These are phyloP conservation scores for Favolaschia claudopus DNA, from an alignment of 768 basidiomycete species.

Conservation along the genomic window DNA sequence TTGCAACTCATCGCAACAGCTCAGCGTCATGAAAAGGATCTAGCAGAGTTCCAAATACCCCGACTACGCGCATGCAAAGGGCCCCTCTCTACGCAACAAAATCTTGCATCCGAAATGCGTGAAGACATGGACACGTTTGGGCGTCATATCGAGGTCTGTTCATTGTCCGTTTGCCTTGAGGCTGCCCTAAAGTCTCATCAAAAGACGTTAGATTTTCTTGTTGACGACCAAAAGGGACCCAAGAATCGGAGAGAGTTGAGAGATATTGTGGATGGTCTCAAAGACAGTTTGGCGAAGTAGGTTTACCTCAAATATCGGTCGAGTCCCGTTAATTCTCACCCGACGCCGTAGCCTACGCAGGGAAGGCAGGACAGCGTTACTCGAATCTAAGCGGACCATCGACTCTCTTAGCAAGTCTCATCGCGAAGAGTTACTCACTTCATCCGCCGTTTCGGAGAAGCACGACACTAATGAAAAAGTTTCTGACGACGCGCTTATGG, in stretches of 20 bases:
- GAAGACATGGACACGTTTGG: slow-evolving; percentile 74
- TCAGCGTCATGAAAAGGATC: slow-evolving; percentile 65
- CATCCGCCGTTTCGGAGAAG: slow-evolving; percentile 58
- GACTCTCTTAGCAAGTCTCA: slow-evolving; percentile 65
- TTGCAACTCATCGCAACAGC: slow-evolving; percentile 57
- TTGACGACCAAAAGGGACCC: slow-evolving; percentile 75
- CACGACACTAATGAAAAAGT: slow-evolving; percentile 62
- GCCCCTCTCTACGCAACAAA: slow-evolving; percentile 74
- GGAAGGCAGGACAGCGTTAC: slow-evolving; percentile 71
- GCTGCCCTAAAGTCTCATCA: slow-evolving; percentile 24
- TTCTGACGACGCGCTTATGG: slow-evolving; percentile 88
- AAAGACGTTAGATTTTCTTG: slow-evolving; percentile 71
- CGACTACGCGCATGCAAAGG: slow-evolving; percentile 73
- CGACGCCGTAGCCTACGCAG: slow-evolving; percentile 56
- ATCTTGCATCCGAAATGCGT: slow-evolving; percentile 75
- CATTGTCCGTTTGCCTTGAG: slow-evolving; percentile 7
- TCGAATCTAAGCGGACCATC: slow-evolving; percentile 78
- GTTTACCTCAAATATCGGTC: slow-evolving; percentile 21
- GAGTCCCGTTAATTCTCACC: not conserved
- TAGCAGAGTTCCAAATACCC: slow-evolving; percentile 77
- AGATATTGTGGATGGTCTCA: slow-evolving; percentile 57
- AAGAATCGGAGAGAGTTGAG: slow-evolving; percentile 57
- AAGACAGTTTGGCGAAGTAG: slow-evolving; percentile 59
- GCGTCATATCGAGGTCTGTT: slow-evolving; percentile 70
- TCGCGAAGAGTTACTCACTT: slow-evolving; percentile 73